A percentile compares a stretch with the other conserved stretches of the same genome.
phyloP scores from a whole-genome alignment of 192 early-diverging fungal genomes.

The Podila verticillata region DNA sequence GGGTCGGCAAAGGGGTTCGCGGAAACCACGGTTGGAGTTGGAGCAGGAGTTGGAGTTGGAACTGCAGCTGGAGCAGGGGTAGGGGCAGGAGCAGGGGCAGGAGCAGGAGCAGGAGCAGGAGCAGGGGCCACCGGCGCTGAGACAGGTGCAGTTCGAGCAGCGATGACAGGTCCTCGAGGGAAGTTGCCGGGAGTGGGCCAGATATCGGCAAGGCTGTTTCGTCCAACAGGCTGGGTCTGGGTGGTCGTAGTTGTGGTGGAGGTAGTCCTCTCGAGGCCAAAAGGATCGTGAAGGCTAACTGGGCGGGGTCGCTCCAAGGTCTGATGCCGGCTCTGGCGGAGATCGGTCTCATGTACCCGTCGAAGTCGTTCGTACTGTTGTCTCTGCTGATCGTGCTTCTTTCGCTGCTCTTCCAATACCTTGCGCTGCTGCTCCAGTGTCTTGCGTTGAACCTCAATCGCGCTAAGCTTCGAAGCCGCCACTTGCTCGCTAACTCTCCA shows the following conservation, averaged over 20 bases:
- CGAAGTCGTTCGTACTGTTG: slow-evolving; percentile 3
- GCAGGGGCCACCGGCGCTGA: not conserved
- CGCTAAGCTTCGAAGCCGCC: not conserved
- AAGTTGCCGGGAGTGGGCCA: slow-evolving; percentile 40
- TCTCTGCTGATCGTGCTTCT: slow-evolving; percentile 4
- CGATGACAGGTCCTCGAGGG: slow-evolving; percentile 5
- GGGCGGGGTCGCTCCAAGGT: not conserved
- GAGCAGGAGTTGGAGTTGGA: not conserved
- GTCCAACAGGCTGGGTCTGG: not conserved
- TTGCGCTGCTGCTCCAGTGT: slow-evolving; percentile 2
- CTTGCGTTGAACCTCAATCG: not conserved
- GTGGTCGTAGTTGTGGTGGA: not conserved
- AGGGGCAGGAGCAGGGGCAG: not conserved
- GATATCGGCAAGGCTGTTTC: slow-evolving; percentile 10
- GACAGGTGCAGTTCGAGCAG: not conserved
- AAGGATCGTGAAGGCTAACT: not conserved
- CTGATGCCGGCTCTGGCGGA: not conserved
- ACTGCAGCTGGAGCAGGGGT: not conserved
- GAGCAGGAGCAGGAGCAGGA: not conserved
- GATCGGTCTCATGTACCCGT: slow-evolving; percentile 9
- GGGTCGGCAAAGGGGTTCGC: slow-evolving; percentile 42
- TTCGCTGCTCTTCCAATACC: not conserved
- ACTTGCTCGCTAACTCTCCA: too few relatives aligned
- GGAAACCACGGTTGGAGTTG: not conserved
- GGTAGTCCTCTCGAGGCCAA: not conserved